Evolutionary conservation across 2,329 filamentous ascomycete genomes (phyloP), one percentile per base, ranked within the genome.

Genomic region (Byssothecium circinans): DNA sequence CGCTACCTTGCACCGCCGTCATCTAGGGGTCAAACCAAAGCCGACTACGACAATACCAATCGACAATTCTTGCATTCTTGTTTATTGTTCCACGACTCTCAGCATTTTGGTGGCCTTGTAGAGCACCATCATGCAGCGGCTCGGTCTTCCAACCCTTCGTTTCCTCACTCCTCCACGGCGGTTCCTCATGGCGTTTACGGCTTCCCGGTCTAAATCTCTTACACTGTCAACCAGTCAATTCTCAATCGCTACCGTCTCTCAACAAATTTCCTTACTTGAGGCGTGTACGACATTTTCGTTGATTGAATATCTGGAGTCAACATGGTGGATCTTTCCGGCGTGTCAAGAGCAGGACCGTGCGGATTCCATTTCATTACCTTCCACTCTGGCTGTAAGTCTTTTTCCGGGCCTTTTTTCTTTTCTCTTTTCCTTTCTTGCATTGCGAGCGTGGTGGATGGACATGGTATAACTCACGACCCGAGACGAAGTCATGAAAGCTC

Each of bases 61-160:
- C 60, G 59, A 45, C 64, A 60, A 56, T 54, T 63, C 50, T 53
- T 66, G 54, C 65, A 69, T 69, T 69, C 65, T 70, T 70, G 66
- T 57, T 61, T 68, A 70, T 70, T 69, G 58, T 65, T 69, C 57
- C 43, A 60, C 43, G 63, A 66, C 46, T 58, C 53, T 48, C 59
- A 62, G 59, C 62, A 63, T 56, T 63, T 62, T 57, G 60, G 62
- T 46, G 57, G 60, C 50, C 51, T 60, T 50, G 47, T 58, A 53
- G 60, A 64, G 44, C 57, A 44, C 49, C 59, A 59, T 42, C 58
- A 50, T 36, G 20, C 41, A 8, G 20, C 10, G 33, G 27, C 25
- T 37, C 55, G 54, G 43, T 53, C 60, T 18, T 49, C 39, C 45
- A 50, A 49, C 11, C 45, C 58, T 41, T 60, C 60, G 36, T 60